Conservation (phyloP, 495 filamentous ascomycete genomes). For the Penicillium cataractarum region DNA sequence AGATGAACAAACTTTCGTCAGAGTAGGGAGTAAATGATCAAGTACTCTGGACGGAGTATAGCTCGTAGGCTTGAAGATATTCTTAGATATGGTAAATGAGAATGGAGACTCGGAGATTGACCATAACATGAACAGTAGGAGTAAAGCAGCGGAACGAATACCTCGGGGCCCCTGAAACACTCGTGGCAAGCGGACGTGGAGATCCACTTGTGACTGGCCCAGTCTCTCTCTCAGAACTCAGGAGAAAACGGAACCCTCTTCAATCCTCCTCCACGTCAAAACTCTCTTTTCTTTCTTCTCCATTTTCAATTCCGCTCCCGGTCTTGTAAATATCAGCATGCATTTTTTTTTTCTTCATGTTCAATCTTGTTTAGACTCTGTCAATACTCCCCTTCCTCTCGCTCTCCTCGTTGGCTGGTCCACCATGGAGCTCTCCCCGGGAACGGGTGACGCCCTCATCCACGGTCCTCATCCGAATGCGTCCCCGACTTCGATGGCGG, state of each 20-base stretch:
- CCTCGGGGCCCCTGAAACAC: constrained; percentile 34
- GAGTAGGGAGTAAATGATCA: background rate
- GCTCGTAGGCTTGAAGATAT: background rate
- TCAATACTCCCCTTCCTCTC: background rate
- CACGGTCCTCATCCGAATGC: constrained; percentile 40
- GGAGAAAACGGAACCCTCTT: constrained; percentile 23
- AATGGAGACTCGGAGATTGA: background rate
- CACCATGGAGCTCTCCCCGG: constrained; percentile 44
- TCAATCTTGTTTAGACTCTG: constrained; percentile 2
- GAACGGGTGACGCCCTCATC: constrained; percentile 34
- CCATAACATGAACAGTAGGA: background rate
- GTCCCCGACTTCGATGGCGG: constrained; percentile 32
- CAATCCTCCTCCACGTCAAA: constrained; percentile 5
- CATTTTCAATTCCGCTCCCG: background rate
- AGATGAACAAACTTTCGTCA: background rate
- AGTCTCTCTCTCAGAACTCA: constrained; percentile 12
- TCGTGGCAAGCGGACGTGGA: constrained; percentile 20
- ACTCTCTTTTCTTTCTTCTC: constrained; percentile 3
- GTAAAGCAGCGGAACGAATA: background rate
- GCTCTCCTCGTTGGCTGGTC: constrained; percentile 32
- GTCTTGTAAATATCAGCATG: background rate
- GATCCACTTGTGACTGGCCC: background rate
- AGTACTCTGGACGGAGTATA: constrained; percentile 1
- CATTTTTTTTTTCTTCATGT: constrained; percentile 15
- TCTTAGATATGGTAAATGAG: background rate